Evolutionary conservation across 169 alveolate genomes (phyloP).

Genomic region (Toxoplasma gondii): DNA sequence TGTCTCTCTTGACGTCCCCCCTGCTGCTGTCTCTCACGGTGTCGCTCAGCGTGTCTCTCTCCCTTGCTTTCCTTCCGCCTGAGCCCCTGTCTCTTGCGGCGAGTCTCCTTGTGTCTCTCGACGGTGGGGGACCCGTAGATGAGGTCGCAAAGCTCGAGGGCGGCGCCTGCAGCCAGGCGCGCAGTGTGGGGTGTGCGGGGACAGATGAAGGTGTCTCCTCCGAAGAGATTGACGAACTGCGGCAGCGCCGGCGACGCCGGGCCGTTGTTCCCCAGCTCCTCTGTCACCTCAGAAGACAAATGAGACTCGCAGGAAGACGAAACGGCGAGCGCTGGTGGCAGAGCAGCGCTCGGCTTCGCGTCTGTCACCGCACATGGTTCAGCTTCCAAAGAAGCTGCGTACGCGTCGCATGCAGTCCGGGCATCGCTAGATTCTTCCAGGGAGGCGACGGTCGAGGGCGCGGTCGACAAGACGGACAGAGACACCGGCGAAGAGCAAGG

Average conservation of each 20-base stretch:
- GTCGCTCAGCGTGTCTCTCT: neutral
- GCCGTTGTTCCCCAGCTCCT: neutral
- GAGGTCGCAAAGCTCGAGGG: slow-evolving; percentile 19
- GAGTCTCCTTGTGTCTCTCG: neutral
- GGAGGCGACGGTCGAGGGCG: no score
- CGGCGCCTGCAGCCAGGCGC: slow-evolving; percentile 41
- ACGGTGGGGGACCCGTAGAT: neutral
- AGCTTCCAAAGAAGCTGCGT: no score
- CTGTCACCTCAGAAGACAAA: no score
- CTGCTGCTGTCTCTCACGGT: neutral
- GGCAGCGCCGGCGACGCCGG: neutral
- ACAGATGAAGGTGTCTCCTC: slow-evolving; percentile 20
- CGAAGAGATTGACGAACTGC: neutral
- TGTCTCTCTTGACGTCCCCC: neutral
- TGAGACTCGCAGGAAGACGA: no score
- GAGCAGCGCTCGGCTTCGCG: neutral
- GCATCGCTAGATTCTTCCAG: no score
- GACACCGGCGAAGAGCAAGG: no score
- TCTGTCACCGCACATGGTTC: neutral
- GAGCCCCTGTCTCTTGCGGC: neutral
- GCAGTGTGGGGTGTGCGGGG: slow-evolving; percentile 35
- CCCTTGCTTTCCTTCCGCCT: neutral
- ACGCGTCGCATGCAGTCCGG: no score
- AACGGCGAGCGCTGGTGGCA: no score
- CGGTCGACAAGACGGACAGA: no score